Evolutionary conservation across 2,329 filamentous ascomycete species (phyloP), one percentile per base, ranked within the genome.

Genomic region (Torrubiella hemipterigena): DNA sequence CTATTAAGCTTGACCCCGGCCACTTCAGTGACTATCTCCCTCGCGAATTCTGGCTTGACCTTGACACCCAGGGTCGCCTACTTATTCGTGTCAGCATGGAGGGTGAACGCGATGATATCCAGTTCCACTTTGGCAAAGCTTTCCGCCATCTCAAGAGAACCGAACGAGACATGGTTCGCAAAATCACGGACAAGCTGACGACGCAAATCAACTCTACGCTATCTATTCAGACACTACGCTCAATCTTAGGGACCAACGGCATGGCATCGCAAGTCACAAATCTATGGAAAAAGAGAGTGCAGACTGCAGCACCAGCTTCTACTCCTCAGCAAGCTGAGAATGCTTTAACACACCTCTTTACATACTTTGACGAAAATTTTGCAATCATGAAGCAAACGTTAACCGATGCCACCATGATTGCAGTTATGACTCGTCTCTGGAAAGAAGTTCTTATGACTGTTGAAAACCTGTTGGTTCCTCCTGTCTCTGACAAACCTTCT

Each of bases 301-400:
- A 72, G 1, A 55, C 62, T 6, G 49, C 63, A 27, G 38, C 36
- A 1, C 65, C 74, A 29, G 67, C 68, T 2, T 65, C 80, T 8
- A 80, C 83, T 1, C 71, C 73, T 19, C 68, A 67, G 6, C 85
- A 95, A 37, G 69, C 94, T 14, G 80, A 84, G 42, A 79, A 79
- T 43, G 85, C 85, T 1, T 63, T 98, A 10, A 77, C 81, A 43
- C 81, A 86, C 5, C 68, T 98, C 1, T 91, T 95, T 51, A 73
- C 77, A 32, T 98, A 98, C 54, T 98, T 98, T 51, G 84, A 98
- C 51, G 89, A 95, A 52, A 98, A 98, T 49, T 98, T 98, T 56
- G 85, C 86, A 36, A 94, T 96, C 44, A 94, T 98, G 87, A 95
- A 96, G 59, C 77, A 91, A 55, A 95, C 89, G 1, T 65, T 98